Evolutionary conservation across 805 yeast genomes (phyloP), one percentile per base, ranked within the genome.

Genomic region (Ogataea corticis): DNA sequence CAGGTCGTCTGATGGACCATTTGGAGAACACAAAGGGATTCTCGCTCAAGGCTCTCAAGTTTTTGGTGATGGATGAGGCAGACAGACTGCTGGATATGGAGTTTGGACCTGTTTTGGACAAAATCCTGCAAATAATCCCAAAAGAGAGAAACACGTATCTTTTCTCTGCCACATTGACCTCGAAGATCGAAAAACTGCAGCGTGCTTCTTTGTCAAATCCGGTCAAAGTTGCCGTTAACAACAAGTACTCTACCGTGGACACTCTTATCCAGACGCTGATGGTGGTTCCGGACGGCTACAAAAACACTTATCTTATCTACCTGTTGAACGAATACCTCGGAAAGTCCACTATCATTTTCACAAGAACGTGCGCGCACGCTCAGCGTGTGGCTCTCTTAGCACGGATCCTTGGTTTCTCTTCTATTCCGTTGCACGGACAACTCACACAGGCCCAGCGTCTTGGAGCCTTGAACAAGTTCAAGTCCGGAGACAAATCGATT

Each of bases 161-260:
- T 44, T 92, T 91, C 61, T 87, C 96, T 25, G 99, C 99, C n/a
- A 92, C 99, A 0, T 87, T 95, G 83, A 92, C 98, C 2, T 86
- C 87, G 36, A 94, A 94, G 63, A 90, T 92, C 58, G 98, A 91
- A 58, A 91, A 91, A 66, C 73, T 92, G 54, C 98, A 94, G 69
- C 74, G 98, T 49, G 98, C 98, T 1, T 89, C 97, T 30, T 75
- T 92, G 53, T 70, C 80, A 3, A 82, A 87, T 57, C 99, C 99
- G 0, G 96, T 91, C 3, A 80, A 90, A 54, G 89, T 95, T 39
- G 89, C 96, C 0, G 96, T 92, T 3, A 85, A 94, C 14, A 81
- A 81, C 53, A 87, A 88, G 62, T 87, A 90, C 68, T 84, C 92
- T 50, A 94, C 98, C 0, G 99, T 94, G 2, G 96, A 89, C 54